Percentiles rank a stretch among this genome's conserved stretches.
These are phyloP conservation scores for Trichoderma guizhouense DNA, from an alignment of 2,329 filamentous ascomycete species.

Conservation along the genomic window DNA sequence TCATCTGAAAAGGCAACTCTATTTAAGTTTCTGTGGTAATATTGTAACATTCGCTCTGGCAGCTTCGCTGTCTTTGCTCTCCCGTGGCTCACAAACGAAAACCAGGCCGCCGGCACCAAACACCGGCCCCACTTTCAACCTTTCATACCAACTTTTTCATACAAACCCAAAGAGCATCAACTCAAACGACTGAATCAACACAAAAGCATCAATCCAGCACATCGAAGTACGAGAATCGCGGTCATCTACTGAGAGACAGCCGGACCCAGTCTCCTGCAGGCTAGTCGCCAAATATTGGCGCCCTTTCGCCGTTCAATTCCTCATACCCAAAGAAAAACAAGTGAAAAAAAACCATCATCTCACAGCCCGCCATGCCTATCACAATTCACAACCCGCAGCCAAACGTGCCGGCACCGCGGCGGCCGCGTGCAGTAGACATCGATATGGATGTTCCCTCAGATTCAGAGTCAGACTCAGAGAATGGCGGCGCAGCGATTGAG, in stretches of 20 bases:
- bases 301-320: neutral
- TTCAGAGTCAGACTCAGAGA: constrained; percentile 37
- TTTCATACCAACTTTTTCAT: constrained; percentile 14
- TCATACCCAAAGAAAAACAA: neutral
- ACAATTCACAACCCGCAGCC: constrained; percentile 45
- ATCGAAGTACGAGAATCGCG: neutral
- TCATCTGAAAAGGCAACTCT: neutral
- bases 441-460: constrained; percentile 34
- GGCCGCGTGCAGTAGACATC: constrained; percentile 11
- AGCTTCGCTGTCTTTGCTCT: neutral
- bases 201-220: neutral
- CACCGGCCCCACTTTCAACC: constrained; percentile 29
- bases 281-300: neutral
- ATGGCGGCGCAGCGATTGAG: constrained; percentile 44
- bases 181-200: neutral
- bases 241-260: neutral
- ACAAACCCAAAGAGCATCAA: constrained; percentile 1
- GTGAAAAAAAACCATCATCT: neutral
- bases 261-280: neutral
- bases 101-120: neutral
- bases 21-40: neutral
- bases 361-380: constrained; percentile 42
- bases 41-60: neutral
- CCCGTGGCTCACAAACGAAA: neutral
- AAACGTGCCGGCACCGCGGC: constrained; percentile 26